Percentiles rank a stretch among this genome's conserved stretches.
Evolutionary conservation across 495 filamentous ascomycete species (phyloP).

Genomic region (Tuber melanosporum): DNA sequence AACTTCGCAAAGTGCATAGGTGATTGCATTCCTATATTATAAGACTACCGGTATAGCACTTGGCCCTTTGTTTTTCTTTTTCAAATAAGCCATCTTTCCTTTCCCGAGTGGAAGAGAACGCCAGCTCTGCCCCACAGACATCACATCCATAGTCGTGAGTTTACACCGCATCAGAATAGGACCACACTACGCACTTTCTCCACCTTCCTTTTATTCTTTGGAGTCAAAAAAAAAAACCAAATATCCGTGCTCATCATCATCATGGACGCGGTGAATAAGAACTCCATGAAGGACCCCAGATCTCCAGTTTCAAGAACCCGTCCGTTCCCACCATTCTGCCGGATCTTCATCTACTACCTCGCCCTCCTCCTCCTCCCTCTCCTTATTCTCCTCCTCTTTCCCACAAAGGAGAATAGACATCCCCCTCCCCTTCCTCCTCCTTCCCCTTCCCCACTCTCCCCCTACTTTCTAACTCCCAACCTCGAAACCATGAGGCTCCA

Average conservation of each 20-base stretch:
- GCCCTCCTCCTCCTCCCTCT: not conserved
- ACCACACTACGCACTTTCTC: conserved; percentile 2
- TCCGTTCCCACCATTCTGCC: not conserved
- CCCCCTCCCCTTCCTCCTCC: not conserved
- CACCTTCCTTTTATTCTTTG: not conserved
- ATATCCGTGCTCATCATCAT: not conserved
- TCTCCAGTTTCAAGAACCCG: not conserved
- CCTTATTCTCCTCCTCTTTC: not conserved
- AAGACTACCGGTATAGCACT: not conserved
- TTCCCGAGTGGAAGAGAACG: not conserved
- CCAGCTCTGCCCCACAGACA: not conserved
- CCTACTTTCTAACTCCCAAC: not conserved
- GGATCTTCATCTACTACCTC: not conserved
- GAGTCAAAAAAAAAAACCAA: not conserved
- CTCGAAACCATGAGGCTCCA: conserved; percentile 1
- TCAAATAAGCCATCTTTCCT: not conserved
- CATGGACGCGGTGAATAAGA: not conserved
- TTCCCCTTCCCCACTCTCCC: not conserved
- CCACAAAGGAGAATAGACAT: not conserved
- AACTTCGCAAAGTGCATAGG: not conserved
- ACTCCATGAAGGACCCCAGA: not conserved
- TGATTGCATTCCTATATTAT: not conserved
- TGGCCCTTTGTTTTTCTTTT: not conserved
- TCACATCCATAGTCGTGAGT: not conserved
- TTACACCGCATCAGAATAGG: not conserved